Evolutionary conservation across 345 rosid genomes (phyloP).

Genomic region (Mallotus nudiflorus): DNA sequence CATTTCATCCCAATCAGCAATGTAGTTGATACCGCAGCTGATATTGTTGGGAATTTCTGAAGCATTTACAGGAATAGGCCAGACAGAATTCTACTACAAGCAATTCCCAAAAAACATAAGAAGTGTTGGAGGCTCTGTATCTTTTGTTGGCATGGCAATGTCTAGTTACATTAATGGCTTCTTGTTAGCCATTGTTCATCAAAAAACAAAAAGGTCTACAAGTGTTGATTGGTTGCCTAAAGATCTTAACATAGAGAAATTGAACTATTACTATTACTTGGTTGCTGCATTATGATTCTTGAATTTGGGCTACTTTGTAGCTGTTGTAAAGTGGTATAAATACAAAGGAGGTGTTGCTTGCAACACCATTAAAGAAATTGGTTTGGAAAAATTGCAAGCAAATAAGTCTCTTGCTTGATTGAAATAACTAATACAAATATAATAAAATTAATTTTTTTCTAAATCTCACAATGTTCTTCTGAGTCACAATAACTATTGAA

Average conservation of each 20-base stretch:
- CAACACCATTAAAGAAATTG: background rate
- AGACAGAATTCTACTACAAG: conserved; percentile 21
- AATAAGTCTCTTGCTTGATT: background rate
- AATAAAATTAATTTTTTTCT: no score
- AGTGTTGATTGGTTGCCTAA: background rate
- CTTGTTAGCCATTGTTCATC: conserved; percentile 1
- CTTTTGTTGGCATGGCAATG: background rate
- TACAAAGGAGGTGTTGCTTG: background rate
- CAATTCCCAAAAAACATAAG: no score
- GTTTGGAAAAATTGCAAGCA: background rate
- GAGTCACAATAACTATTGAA: no score
- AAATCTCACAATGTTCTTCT: no score
- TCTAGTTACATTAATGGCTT: background rate
- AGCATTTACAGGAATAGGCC: background rate
- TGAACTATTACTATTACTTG: conserved; percentile 5
- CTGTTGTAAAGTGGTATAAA: background rate
- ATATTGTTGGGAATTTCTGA: conserved; percentile 14
- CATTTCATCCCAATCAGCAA: conserved; percentile 11
- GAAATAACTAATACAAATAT: no score
- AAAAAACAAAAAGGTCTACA: background rate
- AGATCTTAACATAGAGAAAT: background rate
- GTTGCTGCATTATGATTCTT: background rate
- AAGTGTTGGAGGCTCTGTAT: background rate
- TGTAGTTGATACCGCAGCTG: conserved; percentile 23
- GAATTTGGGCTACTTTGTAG: conserved; percentile 5